Percentiles rank a stretch among this genome's conserved stretches.
phyloP scores from a whole-genome alignment of 176 grass and related monocot species.

The Melocanna baccifera region DNA sequence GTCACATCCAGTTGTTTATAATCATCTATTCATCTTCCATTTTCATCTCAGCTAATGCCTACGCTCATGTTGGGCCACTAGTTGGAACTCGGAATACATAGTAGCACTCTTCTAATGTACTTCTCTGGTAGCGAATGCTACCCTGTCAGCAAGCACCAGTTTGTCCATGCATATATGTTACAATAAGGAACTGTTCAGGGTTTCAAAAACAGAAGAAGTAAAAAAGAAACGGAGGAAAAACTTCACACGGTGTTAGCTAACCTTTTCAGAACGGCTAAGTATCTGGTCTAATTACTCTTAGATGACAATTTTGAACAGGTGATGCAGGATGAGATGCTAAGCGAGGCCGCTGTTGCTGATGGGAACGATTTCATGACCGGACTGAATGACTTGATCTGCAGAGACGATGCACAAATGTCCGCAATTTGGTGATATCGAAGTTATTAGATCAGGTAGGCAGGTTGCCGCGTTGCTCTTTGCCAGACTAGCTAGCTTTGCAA shows the following conservation, averaged over 20 bases:
- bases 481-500: slow-evolving; percentile 45
- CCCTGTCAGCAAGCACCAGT: not conserved
- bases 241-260: not conserved
- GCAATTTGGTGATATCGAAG: slow-evolving; percentile 43
- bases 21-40: not conserved
- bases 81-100: not conserved
- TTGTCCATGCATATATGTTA: not conserved
- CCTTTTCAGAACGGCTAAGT: not conserved
- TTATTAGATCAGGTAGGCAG: slow-evolving; percentile 14
- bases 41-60: not conserved
- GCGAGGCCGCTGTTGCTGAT: slow-evolving; percentile 32
- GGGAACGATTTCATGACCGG: slow-evolving; percentile 60
- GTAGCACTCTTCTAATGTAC: not conserved
- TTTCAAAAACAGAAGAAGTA: not conserved
- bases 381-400: slow-evolving; percentile 61
- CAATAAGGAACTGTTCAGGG: not conserved
- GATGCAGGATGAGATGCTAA: slow-evolving; percentile 46
- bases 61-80: not conserved
- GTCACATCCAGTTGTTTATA: not conserved
- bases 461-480: not conserved
- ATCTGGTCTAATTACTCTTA: not conserved
- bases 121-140: not conserved
- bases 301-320: slow-evolving; percentile 37
- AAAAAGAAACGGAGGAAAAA: not conserved
- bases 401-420: slow-evolving; percentile 43